phyloP scores from a whole-genome alignment of 345 rosid genomes.

The Brassica rapa region DNA sequence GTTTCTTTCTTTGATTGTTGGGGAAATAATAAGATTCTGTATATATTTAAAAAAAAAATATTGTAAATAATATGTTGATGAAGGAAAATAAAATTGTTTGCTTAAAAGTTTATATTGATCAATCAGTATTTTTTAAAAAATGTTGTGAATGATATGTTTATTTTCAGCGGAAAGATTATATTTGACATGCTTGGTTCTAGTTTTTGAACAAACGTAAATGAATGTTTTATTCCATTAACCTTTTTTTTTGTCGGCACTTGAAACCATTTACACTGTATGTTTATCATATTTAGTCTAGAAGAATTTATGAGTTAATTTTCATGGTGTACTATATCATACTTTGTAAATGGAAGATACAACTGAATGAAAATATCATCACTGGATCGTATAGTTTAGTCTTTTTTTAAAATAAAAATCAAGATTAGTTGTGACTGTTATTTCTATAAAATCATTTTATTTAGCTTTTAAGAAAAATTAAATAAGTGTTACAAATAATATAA shows the following conservation, averaged over 20 bases:
- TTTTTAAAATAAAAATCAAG: background rate
- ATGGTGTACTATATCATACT: background rate
- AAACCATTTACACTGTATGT: background rate
- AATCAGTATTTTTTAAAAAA: background rate
- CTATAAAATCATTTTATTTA: too few species aligned
- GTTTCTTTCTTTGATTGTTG: background rate
- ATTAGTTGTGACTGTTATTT: background rate
- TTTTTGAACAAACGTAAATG: background rate
- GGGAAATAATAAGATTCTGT: conserved; percentile 3
- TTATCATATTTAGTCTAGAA: background rate
- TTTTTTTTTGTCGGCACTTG: too few species aligned
- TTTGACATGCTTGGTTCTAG: background rate
- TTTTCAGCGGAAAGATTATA: too few species aligned
- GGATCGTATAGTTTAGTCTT: background rate
- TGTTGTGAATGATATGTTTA: background rate
- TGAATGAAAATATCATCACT: background rate
- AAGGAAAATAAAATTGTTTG: background rate
- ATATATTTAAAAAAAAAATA: background rate
- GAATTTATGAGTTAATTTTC: background rate
- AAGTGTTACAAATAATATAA: too few species aligned
- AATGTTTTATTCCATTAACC: background rate
- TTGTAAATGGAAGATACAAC: background rate
- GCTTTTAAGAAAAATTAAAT: too few species aligned
- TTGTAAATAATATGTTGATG: background rate
- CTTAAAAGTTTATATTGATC: background rate